Conservation (phyloP, 2,329 filamentous ascomycete species). For the Elsinoe arachidis region DNA sequence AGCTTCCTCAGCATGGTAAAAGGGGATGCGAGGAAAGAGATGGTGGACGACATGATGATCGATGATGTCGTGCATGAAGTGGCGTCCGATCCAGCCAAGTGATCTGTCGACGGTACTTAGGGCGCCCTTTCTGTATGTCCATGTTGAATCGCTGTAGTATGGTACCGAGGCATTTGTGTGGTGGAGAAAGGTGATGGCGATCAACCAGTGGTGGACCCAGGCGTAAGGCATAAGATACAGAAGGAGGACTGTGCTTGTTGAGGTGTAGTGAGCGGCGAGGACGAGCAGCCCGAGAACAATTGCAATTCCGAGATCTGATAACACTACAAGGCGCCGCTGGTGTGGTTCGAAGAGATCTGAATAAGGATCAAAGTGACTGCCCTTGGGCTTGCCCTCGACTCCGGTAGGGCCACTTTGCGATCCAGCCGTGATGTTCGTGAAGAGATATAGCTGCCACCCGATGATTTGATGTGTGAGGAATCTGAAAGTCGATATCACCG, state of each 20-base stretch:
- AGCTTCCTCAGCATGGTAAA: slow-evolving; percentile 52
- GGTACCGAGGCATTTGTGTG: slow-evolving; percentile 54
- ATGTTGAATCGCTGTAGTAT: slow-evolving; percentile 51
- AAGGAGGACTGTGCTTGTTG: slow-evolving; percentile 47
- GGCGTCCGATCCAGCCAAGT: slow-evolving; percentile 55
- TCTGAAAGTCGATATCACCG: slow-evolving; percentile 18
- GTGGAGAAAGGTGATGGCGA: slow-evolving; percentile 68
- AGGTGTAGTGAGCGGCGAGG: slow-evolving; percentile 44
- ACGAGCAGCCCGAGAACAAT: slow-evolving; percentile 46
- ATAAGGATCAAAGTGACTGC: slow-evolving; percentile 52
- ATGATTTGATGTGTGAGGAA: slow-evolving; percentile 22
- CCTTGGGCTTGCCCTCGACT: slow-evolving; percentile 15
- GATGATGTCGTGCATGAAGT: slow-evolving; percentile 59
- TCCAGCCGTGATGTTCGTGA: slow-evolving; percentile 20
- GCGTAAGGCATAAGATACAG: slow-evolving; percentile 58
- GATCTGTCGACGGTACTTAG: slow-evolving; percentile 56
- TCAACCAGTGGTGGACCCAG: slow-evolving; percentile 65
- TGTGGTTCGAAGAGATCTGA: slow-evolving; percentile 52
- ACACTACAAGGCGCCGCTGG: slow-evolving; percentile 48
- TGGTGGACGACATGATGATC: slow-evolving; percentile 58
- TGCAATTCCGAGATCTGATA: slow-evolving; percentile 53
- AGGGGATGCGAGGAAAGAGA: slow-evolving; percentile 46
- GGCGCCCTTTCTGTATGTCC: slow-evolving; percentile 56
- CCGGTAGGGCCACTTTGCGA: not conserved
- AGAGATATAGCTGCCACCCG: slow-evolving; percentile 24